These are phyloP conservation scores for Xylariaceae sp. DNA, from an alignment of 2,329 filamentous ascomycete species.

Conservation along the genomic window DNA sequence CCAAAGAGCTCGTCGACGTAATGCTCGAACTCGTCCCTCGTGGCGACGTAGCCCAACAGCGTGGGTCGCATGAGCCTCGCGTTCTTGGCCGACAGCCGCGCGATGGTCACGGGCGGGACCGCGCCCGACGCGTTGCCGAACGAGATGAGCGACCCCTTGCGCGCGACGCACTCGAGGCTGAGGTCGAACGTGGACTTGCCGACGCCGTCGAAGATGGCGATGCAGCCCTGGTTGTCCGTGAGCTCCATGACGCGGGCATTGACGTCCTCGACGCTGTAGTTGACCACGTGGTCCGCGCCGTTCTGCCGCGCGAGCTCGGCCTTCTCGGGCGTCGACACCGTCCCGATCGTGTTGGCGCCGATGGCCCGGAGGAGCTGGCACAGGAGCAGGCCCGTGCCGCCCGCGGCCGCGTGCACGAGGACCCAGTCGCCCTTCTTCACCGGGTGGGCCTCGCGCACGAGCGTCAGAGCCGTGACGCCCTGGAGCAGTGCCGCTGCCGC, in stretches of 20 bases:
- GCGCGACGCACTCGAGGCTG: conserved; percentile 65
- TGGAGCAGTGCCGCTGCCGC: conserved; percentile 71
- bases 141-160: conserved; percentile 71
- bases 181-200: conserved; percentile 80
- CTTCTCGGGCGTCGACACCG: conserved; percentile 70
- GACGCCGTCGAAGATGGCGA: conserved; percentile 79
- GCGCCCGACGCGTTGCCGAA: conserved; percentile 79
- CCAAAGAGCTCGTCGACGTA: conserved; percentile 70
- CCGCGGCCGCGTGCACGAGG: conserved; percentile 79
- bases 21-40: conserved; percentile 62
- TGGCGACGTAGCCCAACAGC: conserved; percentile 64
- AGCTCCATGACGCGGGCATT: conserved; percentile 58
- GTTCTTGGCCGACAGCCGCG: conserved; percentile 66
- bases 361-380: conserved; percentile 67
- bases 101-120: conserved; percentile 59
- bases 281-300: conserved; percentile 67
- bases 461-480: conserved; percentile 74
- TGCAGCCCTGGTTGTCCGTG: conserved; percentile 66
- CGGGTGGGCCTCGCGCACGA: conserved; percentile 70
- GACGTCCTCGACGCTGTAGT: conserved; percentile 58
- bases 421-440: conserved; percentile 75
- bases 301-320: conserved; percentile 60
- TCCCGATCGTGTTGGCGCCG: conserved; percentile 75
- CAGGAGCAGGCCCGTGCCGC: conserved; percentile 71
- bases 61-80: conserved; percentile 69